phyloP scores from a whole-genome alignment of 1,284 basidiomycete species.

The Microbotryum intermedium region DNA sequence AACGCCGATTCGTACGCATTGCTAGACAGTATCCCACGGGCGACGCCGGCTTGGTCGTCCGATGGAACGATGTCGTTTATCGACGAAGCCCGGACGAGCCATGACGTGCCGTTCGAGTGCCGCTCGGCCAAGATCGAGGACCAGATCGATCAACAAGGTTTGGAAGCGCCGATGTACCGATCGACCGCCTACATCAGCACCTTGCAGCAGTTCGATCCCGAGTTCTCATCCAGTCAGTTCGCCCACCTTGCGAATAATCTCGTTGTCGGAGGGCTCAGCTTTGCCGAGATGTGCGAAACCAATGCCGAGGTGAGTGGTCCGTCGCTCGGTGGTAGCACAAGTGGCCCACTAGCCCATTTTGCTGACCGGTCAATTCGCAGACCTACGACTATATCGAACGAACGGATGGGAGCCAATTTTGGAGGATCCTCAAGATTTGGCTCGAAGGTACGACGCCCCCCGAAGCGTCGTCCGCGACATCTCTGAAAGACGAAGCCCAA shows the following conservation, averaged over 20 bases:
- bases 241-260: conserved; percentile 21
- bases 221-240: conserved; percentile 17
- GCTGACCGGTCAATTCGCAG: background rate
- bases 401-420: conserved; percentile 21
- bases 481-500: background rate
- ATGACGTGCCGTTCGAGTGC: conserved; percentile 3
- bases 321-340: no score
- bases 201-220: conserved; percentile 18
- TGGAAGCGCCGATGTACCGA: conserved; percentile 6
- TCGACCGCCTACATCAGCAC: conserved; percentile 9
- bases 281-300: conserved; percentile 19
- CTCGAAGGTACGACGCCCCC: conserved; percentile 7
- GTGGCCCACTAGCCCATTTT: no score
- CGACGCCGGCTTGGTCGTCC: conserved; percentile 14
- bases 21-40: conserved; percentile 21
- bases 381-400: conserved; percentile 4
- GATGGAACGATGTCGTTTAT: conserved; percentile 45
- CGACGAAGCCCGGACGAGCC: conserved; percentile 35
- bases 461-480: background rate
- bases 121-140: background rate
- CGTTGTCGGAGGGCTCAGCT: conserved; percentile 4
- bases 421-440: conserved; percentile 24
- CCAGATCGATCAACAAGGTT: background rate
- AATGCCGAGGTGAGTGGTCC: conserved; percentile 11
- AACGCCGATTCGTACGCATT: conserved; percentile 23